Evolutionary conservation across 1,284 basidiomycete species (phyloP), one percentile per base, ranked within the genome.

Genomic region (Fomitopsis schrenkii): DNA sequence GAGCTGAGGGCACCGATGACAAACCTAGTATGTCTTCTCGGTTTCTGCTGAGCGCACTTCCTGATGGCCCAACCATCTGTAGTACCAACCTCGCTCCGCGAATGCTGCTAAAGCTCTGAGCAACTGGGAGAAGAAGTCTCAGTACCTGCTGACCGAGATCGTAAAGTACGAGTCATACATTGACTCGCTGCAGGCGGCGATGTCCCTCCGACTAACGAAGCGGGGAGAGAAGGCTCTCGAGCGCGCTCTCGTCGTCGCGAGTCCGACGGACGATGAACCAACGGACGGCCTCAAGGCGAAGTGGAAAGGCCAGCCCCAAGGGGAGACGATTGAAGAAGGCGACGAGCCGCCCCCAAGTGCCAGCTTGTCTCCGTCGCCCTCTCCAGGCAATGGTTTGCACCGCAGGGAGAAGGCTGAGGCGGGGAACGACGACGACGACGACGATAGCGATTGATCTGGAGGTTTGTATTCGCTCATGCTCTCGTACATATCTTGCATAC

Each of bases 121-220:
- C 58, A 99, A 99, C 73, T 99, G 96, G 95, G 91, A 94, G 73
- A 89, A 88, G 69, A 95, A 93, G 72, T 93, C 91, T 8, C 88
- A 93, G 70, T 93, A 94, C 73, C 78, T 98, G 48, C 80, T 96
- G 59, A 86, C 90, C 15, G 97, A 99, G 76, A 93, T 95, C 55
- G 91, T 95, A 72, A 98, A 98, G 74, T 99, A 97, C 75, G 88
- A 94, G 58, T 91, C 90, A n/a, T 99, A 99, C 74, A 88, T 95
- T 62, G 94, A 97, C 64, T 91, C 92, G 7, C 79, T 99, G 33
- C 85, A 90, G 70, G 76, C 80, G 17, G 94, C 91, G 28, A 95
- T 96, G 84, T 77, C 79, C 7, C 81, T 95, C 44, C 85, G 94
- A 53, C 76, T 95, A 61, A 93, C 92, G 77, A 93, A 88, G 72